Base-by-base conservation (phyloP, 345 rosid genomes). In the Aethionema arabicum region DNA sequence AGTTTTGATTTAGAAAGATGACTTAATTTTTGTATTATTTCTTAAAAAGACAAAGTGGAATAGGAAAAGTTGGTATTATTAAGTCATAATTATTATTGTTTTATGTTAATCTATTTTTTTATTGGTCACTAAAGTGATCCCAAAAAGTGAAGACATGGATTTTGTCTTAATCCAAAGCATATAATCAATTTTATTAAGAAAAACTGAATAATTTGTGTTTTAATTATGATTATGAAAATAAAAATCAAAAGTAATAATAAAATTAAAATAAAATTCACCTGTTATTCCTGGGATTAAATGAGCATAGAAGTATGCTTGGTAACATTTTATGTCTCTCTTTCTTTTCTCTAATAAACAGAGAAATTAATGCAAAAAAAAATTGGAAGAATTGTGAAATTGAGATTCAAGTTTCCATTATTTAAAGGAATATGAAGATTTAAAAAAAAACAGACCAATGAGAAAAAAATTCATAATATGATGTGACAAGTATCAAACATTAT, bases 221-320 rank as follows among this genome's bases (percentile, higher is more conserved):
- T 21, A 21, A 21, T 21, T 21, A 21, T 21, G 27, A 21, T 21
- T 21, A 21, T 21, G 27, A 21, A 31, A 48, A 16, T 14, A 55
- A 7, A 7, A 31, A 14, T 5, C n/a, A 36, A 15, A 32, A 32
- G 45, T 21, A 5, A 16, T 45, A 38, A 15, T 30, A 11, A 7
- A 32, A 11, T 8, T 33, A 29, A 43, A 4, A 2, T 13, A 52
- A 54, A 5, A 21, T 0, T 66, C 63, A 85, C 88, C 86, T 81
- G 52, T 79, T 67, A 36, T 36, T 58, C 66, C 66, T 66, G 43
- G 80, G 75, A 46, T 78, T 74, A 63, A 74, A 54, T 53, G 92
- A 83, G 49, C 92, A 81, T 14, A 79, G 74, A 5, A 85, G 75
- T 60, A 77, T 73, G 27, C 80, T 61, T 57, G 84, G 74, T 52